Base-by-base conservation (phyloP, 805 yeast genomes). In the Spathaspora sp. region DNA sequence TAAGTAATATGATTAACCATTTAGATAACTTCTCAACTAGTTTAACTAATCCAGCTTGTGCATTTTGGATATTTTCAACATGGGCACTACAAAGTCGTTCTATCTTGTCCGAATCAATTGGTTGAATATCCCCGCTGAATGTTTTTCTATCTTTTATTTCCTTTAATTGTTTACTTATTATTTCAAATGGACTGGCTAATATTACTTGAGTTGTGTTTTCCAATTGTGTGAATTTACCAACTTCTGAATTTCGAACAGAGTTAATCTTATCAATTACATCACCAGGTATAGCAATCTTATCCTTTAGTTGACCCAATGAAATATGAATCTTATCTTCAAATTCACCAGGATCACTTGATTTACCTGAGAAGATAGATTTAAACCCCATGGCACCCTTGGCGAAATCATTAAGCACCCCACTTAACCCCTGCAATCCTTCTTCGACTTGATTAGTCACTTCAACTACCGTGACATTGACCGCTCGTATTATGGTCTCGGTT, bases 141-240 rank as follows among this genome's bases (percentile, higher is more conserved):
- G 14, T 14, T 7, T 29, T 31, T 8, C 6, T 11, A 14, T 35
- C 31, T 26, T 49, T 49, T 1, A 72, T 64, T 1, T 57, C 51
- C 26, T 63, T 56, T 5, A 86, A 61, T 47, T 75, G 69, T 1
- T 62, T 55, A 42, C 76, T 71, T 2, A 87, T 64, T 11, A 61
- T 52, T 0, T 75, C 74, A 60, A 90, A 88, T 0, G 97, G 97
- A 1, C 57, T 60, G 2, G 77, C 67, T 8, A 93, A 76, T 40
- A 83, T 57, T 0, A 62, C 51, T 43, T 81, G 75, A 0, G 94
- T 83, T 18, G 77, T 76, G 52, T 83, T 80, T 60, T 83, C 78
- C 2, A 89, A 84, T 7, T 77, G 75, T 2, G 78, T 80, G 63
- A 89, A 89, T 54, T 81, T 79, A 0, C 96, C 96, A 0, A 87